phyloP scores from a whole-genome alignment of 2,329 filamentous ascomycete genomes.

The Apiospora malaysiana region DNA sequence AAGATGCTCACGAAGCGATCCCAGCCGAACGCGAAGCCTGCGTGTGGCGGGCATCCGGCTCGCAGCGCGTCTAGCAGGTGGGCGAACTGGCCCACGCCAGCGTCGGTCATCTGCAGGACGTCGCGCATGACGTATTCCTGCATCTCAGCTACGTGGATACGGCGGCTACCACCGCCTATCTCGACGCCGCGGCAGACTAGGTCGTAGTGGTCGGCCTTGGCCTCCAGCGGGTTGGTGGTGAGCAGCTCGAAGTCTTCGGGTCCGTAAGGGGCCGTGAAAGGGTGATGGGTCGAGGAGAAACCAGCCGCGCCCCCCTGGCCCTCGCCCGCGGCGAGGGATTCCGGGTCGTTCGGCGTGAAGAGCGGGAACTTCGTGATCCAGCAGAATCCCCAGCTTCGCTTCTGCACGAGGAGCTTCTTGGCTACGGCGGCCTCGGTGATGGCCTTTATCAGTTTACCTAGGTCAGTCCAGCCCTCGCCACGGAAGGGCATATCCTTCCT shows the following conservation, averaged over 20 bases:
- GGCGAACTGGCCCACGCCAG: slow-evolving; percentile 78
- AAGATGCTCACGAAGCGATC: slow-evolving; percentile 85
- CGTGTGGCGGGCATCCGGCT: slow-evolving; percentile 91
- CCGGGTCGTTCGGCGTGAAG: slow-evolving; percentile 74
- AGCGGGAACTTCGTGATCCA: slow-evolving; percentile 94
- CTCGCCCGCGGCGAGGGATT: slow-evolving; percentile 59
- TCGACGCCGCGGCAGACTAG: slow-evolving; percentile 95
- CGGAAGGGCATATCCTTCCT: slow-evolving; percentile 67
- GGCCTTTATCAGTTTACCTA: slow-evolving; percentile 75
- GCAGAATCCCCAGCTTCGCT: slow-evolving; percentile 67
- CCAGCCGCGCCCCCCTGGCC: slow-evolving; percentile 84
- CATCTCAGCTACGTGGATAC: slow-evolving; percentile 84
- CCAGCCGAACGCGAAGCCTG: slow-evolving; percentile 91
- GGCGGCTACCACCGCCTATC: slow-evolving; percentile 88
- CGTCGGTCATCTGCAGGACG: slow-evolving; percentile 77
- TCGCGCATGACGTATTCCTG: slow-evolving; percentile 87
- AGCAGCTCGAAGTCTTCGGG: slow-evolving; percentile 76
- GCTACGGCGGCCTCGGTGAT: slow-evolving; percentile 73
- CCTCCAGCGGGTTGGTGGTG: slow-evolving; percentile 71
- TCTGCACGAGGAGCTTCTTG: slow-evolving; percentile 58
- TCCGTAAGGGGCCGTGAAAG: slow-evolving; percentile 87
- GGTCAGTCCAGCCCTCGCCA: slow-evolving; percentile 70
- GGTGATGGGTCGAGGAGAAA: slow-evolving; percentile 89
- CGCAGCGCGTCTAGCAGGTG: slow-evolving; percentile 84
- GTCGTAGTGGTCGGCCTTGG: slow-evolving; percentile 89